Evolutionary conservation across 176 grass and related monocot species (phyloP).

Genomic region (Aechmea fasciata): DNA sequence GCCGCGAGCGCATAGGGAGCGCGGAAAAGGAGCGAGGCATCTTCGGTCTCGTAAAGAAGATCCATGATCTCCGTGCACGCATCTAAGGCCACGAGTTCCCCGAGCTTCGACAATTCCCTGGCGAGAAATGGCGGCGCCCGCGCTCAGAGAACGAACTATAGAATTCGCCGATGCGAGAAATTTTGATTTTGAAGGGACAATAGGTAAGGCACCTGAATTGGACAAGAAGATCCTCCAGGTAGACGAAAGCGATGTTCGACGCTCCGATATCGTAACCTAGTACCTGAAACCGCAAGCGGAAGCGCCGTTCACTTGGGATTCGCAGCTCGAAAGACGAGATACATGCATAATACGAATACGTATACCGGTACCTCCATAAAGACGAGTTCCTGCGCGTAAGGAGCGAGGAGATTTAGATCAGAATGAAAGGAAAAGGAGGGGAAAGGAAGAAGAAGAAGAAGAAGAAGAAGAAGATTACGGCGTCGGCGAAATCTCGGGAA

Average conservation of each 20-base stretch:
- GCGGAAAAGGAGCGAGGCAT: conserved; percentile 49
- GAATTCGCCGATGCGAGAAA: not conserved
- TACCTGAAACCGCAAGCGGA: conserved; percentile 24
- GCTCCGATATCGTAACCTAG: conserved; percentile 62
- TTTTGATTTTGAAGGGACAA: too few species aligned
- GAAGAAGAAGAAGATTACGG: conserved; percentile 22
- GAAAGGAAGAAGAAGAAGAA: conserved; percentile 8
- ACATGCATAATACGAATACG: not conserved
- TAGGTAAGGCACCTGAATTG: conserved; percentile 41
- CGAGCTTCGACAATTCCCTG: conserved; percentile 76
- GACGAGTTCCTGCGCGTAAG: conserved; percentile 55
- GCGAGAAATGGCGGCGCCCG: conserved; percentile 6
- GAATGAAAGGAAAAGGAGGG: conserved; percentile 3
- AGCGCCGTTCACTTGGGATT: too few species aligned
- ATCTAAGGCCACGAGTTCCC: conserved; percentile 49
- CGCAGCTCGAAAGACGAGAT: too few species aligned
- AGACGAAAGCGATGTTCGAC: conserved; percentile 49
- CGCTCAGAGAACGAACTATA: not conserved
- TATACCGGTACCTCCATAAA: conserved; percentile 63
- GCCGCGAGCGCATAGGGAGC: conserved; percentile 59
- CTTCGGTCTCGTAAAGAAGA: conserved; percentile 79
- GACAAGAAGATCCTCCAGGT: conserved; percentile 65
- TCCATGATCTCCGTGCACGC: conserved; percentile 89
- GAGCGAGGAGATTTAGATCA: conserved; percentile 21
- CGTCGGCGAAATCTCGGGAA: conserved; percentile 47